Conservation (phyloP, 2,329 filamentous ascomycete species). For the Xylariaceae sp. region DNA sequence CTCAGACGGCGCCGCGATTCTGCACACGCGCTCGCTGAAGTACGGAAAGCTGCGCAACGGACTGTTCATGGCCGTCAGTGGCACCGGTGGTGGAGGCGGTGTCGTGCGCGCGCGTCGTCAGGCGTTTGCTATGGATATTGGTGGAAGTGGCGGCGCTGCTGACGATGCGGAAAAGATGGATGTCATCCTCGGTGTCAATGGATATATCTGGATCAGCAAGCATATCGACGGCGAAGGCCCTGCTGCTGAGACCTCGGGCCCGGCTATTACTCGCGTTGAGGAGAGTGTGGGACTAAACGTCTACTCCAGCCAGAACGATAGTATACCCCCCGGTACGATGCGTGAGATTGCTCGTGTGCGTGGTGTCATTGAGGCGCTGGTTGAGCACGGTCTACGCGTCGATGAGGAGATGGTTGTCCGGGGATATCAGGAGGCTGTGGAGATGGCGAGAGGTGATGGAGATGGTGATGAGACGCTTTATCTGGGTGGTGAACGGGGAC, state of each 20-base stretch:
- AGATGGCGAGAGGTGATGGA: conserved; percentile 59
- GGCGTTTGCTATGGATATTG: conserved; percentile 71
- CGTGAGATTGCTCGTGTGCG: conserved; percentile 81
- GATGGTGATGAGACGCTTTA: conserved; percentile 53
- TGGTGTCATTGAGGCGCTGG: conserved; percentile 74
- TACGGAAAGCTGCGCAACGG: conserved; percentile 96
- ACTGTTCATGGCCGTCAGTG: conserved; percentile 75
- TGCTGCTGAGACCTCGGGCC: conserved; percentile 40
- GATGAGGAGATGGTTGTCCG: conserved; percentile 84
- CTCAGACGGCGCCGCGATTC: conserved; percentile 73
- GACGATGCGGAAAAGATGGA: conserved; percentile 63
- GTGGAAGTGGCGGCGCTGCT: conserved; percentile 22
- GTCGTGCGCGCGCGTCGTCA: conserved; percentile 81
- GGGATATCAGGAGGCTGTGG: conserved; percentile 76
- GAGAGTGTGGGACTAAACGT: conserved; percentile 79
- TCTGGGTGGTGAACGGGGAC: conserved; percentile 52
- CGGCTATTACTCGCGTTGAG: conserved; percentile 75
- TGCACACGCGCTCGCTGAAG: conserved; percentile 86
- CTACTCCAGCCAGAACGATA: conserved; percentile 93
- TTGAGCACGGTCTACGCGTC: conserved; percentile 75
- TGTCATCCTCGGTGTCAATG: conserved; percentile 88
- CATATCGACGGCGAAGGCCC: conserved; percentile 60
- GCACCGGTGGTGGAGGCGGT: conserved; percentile 76
- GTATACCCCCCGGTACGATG: conserved; percentile 69
- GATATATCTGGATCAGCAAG: conserved; percentile 92